Evolutionary conservation across 345 rosid genomes (phyloP).

Genomic region (Lagerstroemia speciosa): DNA sequence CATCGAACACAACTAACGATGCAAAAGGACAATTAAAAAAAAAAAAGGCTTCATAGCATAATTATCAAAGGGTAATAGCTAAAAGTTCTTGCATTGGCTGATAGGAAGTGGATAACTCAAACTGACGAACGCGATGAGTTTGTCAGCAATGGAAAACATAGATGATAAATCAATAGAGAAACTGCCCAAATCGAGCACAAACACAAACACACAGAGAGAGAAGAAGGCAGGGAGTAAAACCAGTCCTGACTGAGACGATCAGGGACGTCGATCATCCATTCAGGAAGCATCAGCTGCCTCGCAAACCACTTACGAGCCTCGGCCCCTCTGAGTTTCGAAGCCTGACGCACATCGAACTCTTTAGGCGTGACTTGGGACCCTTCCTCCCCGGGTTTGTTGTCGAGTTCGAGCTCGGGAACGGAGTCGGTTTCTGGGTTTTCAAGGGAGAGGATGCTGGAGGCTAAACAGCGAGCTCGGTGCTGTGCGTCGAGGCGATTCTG

Average conservation of each 20-base stretch:
- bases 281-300: constrained; percentile 81
- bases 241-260: constrained; percentile 61
- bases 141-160: too few relatives aligned
- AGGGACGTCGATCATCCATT: constrained; percentile 97
- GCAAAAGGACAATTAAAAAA: background rate
- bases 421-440: constrained; percentile 30
- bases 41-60: background rate
- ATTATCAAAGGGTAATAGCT: background rate
- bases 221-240: constrained; percentile 21
- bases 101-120: too few relatives aligned
- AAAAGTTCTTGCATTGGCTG: too few relatives aligned
- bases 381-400: constrained; percentile 17
- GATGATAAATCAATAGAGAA: background rate
- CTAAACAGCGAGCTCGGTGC: constrained; percentile 73
- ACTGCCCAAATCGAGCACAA: background rate
- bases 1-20: background rate
- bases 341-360: constrained; percentile 51
- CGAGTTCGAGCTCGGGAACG: constrained; percentile 22
- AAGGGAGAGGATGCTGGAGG: constrained; percentile 61
- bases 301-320: constrained; percentile 85
- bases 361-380: constrained; percentile 12
- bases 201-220: background rate
- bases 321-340: constrained; percentile 64
- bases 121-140: too few relatives aligned
- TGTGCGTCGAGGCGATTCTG: constrained; percentile 81